Evolutionary conservation across 192 early-diverging fungal species (phyloP).

Genomic region (Entomortierella chlamydospora): DNA sequence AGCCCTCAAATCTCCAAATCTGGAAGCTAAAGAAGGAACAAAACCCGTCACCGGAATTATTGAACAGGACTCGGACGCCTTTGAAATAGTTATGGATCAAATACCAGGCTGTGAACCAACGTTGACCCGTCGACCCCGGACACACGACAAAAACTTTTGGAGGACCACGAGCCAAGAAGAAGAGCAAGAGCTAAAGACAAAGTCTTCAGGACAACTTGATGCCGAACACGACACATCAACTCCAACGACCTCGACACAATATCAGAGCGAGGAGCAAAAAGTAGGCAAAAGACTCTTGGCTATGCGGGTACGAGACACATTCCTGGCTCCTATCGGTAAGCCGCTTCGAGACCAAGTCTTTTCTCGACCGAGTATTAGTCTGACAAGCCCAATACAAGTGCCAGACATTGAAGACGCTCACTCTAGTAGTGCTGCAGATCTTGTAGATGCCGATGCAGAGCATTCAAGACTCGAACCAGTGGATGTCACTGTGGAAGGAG

Average conservation of each 20-base stretch:
- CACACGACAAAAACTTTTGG: constrained; percentile 15
- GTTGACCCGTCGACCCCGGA: background rate
- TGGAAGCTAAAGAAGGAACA: too few species aligned
- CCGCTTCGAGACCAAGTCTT: constrained; percentile 2
- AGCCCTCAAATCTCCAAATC: too few species aligned
- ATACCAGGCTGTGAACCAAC: background rate
- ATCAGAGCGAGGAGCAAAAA: constrained; percentile 25
- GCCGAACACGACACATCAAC: background rate
- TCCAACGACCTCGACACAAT: constrained; percentile 33
- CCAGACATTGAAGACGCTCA: background rate
- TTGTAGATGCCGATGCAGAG: background rate
- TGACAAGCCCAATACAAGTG: background rate
- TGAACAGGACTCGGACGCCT: background rate
- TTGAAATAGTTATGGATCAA: background rate
- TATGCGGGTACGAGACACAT: constrained; percentile 21
- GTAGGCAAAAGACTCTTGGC: constrained; percentile 15
- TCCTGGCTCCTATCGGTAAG: background rate
- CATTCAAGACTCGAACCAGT: too few species aligned
- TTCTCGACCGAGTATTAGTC: background rate
- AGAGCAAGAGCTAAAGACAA: background rate
- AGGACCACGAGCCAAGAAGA: background rate
- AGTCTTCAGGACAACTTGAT: background rate
- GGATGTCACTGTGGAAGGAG: too few species aligned
- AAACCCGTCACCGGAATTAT: background rate
- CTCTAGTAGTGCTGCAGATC: background rate